Evolutionary conservation across 148 eudicot genomes (phyloP), one percentile per base, ranked within the genome.

Genomic region (Persicaria tinctoria): DNA sequence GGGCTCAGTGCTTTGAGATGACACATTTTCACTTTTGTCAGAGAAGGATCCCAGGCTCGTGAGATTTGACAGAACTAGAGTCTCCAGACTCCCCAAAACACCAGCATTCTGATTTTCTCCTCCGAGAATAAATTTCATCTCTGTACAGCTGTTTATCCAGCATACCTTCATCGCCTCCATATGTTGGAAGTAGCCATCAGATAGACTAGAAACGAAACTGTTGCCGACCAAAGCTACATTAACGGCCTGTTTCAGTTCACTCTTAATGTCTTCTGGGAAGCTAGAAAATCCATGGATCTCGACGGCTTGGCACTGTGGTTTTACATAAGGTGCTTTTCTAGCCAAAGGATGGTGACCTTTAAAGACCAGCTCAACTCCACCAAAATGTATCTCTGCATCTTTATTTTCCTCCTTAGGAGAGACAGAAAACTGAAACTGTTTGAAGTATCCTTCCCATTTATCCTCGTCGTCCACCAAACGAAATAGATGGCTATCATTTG

Each of bases 261-360:
- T 48, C 48, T 48, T 23, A 17, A 41, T 17, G 2, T 50, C 55
- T 18, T 46, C 38, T 11, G 74, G 74, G 55, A 46, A 71, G 74
- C 32, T 18, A 3, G 74, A 71, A 18, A 47, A 71, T 17, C 74
- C 74, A 71, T 71, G 74, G 74, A 71, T 48, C 74, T 71, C 74
- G 44, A 71, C 74, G 2, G 74, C 47, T 50, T 14, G 51, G 38
- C 14, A 17, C 8, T 71, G 55, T 23, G 55, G 74, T 47, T 46
- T 47, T 3, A 47, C 5, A 18, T 46, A 46, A 48, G 74, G 74
- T 4, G 5, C 14, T 47, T 50, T 47, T 18, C 74, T 17, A 17
- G 27, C 74, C 55, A 47, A 48, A 47, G 74, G 55, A 18, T 71
- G 51, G 38, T 47, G 16, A 49, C 55, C 55, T 47, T 71, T 71